phyloP scores from a whole-genome alignment of 1,139 yeast species.

The Yamadazyma siamensis region DNA sequence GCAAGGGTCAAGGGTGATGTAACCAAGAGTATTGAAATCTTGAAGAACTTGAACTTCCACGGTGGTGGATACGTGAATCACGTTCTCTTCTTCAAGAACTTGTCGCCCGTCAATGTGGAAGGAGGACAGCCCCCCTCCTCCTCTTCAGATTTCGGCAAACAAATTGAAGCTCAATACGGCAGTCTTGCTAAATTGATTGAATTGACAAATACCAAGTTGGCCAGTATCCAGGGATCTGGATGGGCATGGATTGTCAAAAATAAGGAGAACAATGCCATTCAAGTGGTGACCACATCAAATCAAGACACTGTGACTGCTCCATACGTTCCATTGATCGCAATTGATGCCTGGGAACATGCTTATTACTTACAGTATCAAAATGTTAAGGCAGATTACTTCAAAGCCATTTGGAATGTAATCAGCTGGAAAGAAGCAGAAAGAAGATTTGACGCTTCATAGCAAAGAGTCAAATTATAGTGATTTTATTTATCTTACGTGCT shows the following conservation, averaged over 20 bases:
- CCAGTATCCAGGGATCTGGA: constrained; percentile 46
- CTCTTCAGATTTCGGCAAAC: constrained; percentile 30
- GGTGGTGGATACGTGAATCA: constrained; percentile 47
- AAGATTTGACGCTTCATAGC: constrained; percentile 21
- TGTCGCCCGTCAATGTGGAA: constrained; percentile 34
- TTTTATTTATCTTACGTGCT: no score
- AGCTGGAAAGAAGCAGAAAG: constrained; percentile 47
- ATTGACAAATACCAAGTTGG: constrained; percentile 36
- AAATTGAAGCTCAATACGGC: constrained; percentile 37
- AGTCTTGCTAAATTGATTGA: constrained; percentile 37
- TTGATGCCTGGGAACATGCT: constrained; percentile 52
- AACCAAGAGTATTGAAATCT: constrained; percentile 31
- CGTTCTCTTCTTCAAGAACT: constrained; percentile 40
- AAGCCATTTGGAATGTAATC: constrained; percentile 48
- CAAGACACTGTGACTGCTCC: constrained; percentile 44
- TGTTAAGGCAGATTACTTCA: constrained; percentile 44
- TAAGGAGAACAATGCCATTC: constrained; percentile 37
- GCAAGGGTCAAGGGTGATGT: constrained; percentile 37
- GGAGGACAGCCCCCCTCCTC: constrained; percentile 37
- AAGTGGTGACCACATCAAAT: constrained; percentile 40
- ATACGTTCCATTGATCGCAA: constrained; percentile 40
- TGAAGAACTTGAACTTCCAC: constrained; percentile 38
- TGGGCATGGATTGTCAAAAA: constrained; percentile 49
- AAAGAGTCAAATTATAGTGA: neutral
- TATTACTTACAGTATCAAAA: constrained; percentile 48